Conservation (phyloP, 441 rosid species). For the Euphorbia corollata region DNA sequence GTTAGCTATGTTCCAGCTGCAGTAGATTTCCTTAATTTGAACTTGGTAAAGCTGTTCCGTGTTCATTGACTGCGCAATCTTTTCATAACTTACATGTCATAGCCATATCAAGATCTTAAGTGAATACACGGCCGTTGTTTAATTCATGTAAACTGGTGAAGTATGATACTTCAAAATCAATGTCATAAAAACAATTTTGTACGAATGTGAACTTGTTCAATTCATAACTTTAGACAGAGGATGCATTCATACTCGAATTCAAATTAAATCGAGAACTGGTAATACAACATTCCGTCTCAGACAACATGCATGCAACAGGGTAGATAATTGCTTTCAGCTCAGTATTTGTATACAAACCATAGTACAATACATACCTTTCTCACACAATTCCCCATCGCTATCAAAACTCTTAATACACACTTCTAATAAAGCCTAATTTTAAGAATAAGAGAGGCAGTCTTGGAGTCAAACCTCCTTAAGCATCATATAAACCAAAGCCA, state of each 20-base stretch:
- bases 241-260: conserved; percentile 25
- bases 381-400: conserved; percentile 14
- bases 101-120: too few relatives aligned
- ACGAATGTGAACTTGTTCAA: too few relatives aligned
- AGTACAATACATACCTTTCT: conserved; percentile 3
- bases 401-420: conserved; percentile 38
- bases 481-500: conserved; percentile 26
- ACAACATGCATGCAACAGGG: conserved; percentile 7
- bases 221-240: conserved; percentile 12
- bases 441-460: conserved; percentile 13
- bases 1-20: not conserved
- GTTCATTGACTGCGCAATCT: not conserved
- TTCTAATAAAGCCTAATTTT: conserved; percentile 18
- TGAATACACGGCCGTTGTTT: too few relatives aligned
- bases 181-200: too few relatives aligned
- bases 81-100: too few relatives aligned
- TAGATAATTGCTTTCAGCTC: not conserved
- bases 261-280: conserved; percentile 10
- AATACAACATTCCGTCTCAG: conserved; percentile 18
- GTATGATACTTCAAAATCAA: too few relatives aligned
- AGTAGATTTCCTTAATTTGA: not conserved
- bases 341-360: conserved; percentile 18
- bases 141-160: too few relatives aligned
- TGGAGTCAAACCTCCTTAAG: conserved; percentile 20
- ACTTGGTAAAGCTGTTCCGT: not conserved